Evolutionary conservation across 73 alveolate species (phyloP).

Genomic region (Symbiodinium pilosum): DNA sequence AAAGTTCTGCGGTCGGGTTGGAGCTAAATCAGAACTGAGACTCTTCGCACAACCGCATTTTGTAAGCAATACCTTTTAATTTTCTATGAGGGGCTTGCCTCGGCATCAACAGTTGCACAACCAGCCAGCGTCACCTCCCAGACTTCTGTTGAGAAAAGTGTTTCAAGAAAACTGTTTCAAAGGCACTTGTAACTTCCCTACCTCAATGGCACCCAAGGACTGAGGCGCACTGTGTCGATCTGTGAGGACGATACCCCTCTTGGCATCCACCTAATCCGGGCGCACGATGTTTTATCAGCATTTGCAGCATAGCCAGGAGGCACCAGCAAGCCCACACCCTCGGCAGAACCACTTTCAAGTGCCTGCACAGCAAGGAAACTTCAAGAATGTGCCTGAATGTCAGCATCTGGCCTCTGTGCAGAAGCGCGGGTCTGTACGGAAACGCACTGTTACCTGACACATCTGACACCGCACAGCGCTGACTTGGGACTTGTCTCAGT

Average conservation of each 20-base stretch:
- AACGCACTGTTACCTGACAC: slow-evolving; percentile 44
- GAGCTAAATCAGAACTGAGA: too few species aligned
- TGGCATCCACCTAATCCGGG: slow-evolving; percentile 79
- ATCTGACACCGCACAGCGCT: neutral
- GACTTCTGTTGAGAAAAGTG: too few species aligned
- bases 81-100: neutral
- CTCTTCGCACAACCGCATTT: too few species aligned
- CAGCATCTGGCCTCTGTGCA: slow-evolving; percentile 35
- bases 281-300: too few species aligned
- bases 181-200: neutral
- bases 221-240: slow-evolving; percentile 91
- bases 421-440: slow-evolving; percentile 93
- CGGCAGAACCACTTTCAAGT: slow-evolving; percentile 49
- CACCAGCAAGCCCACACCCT: slow-evolving; percentile 76
- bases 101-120: slow-evolving; percentile 80
- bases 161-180: too few species aligned
- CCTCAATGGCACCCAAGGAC: slow-evolving; percentile 84
- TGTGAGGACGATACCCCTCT: slow-evolving; percentile 56
- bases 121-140: slow-evolving; percentile 62
- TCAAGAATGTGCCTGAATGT: neutral
- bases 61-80: neutral
- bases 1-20: too few species aligned
- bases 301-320: too few species aligned
- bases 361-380: neutral
- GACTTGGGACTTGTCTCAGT: neutral